These are phyloP conservation scores for Exutisphaerella laricina DNA, from an alignment of 2,329 filamentous ascomycete species.

Conservation along the genomic window DNA sequence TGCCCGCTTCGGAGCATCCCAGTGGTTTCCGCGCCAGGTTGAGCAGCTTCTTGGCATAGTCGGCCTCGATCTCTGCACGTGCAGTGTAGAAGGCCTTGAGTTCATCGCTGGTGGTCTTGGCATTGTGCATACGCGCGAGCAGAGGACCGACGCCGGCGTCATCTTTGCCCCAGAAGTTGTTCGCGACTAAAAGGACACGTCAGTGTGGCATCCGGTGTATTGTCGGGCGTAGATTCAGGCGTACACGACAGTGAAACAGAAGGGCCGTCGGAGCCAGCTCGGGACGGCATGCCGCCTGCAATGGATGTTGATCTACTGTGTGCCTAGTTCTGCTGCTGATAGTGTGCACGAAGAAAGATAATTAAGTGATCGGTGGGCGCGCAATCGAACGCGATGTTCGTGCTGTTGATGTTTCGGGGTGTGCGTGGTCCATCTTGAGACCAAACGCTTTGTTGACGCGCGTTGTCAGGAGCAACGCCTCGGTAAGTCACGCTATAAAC, in stretches of 20 bases:
- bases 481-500: too few relatives aligned
- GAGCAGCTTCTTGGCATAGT: conserved; percentile 85
- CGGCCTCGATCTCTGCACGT: conserved; percentile 90
- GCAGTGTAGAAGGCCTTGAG: conserved; percentile 86
- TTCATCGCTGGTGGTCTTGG: conserved; percentile 93
- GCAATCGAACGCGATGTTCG: too few relatives aligned
- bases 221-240: conserved; percentile 2
- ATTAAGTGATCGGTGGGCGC: too few relatives aligned
- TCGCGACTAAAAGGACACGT: conserved; percentile 64
- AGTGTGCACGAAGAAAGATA: too few relatives aligned
- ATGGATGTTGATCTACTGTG: too few relatives aligned
- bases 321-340: too few relatives aligned
- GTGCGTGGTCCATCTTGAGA: too few relatives aligned
- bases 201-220: conserved; percentile 27
- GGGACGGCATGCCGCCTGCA: conserved; percentile 29
- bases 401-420: too few relatives aligned
- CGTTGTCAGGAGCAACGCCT: too few relatives aligned
- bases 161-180: conserved; percentile 99
- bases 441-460: too few relatives aligned
- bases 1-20: conserved; percentile 80
- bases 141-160: conserved; percentile 91
- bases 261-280: conserved; percentile 31
- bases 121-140: conserved; percentile 87
- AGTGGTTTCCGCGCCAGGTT: conserved; percentile 81
- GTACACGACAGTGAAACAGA: conserved; percentile 36